Percentiles rank a stretch among this genome's conserved stretches.
These are phyloP conservation scores for Petunia secreta DNA, from an alignment of 257 asterid genomes.

Conservation along the genomic window DNA sequence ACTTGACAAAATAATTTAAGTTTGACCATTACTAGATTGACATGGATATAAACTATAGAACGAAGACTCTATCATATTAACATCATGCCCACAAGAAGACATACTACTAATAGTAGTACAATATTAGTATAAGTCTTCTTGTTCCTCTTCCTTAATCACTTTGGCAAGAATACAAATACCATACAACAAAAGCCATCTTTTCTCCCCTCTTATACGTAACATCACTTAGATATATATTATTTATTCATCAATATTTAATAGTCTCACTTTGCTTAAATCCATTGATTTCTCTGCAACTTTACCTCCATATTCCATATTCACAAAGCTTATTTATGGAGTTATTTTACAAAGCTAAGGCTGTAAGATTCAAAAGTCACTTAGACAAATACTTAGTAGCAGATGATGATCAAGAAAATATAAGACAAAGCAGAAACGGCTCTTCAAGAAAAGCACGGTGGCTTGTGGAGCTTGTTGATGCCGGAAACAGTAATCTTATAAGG, in stretches of 20 bases:
- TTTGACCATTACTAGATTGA: background rate
- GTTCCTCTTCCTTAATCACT: constrained; percentile 21
- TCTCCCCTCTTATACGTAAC: background rate
- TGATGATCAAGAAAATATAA: constrained; percentile 64
- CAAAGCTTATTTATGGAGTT: constrained; percentile 53
- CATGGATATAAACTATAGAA: background rate
- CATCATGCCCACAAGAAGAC: too few species aligned
- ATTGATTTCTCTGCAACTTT: background rate
- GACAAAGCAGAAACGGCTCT: constrained; percentile 75
- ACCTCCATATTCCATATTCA: background rate
- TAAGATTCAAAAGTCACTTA: constrained; percentile 66
- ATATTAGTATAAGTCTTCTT: background rate
- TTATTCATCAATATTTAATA: background rate
- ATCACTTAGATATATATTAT: background rate
- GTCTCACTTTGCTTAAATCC: constrained; percentile 20
- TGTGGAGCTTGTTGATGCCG: constrained; percentile 66
- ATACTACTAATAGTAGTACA: background rate
- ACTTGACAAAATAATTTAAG: background rate
- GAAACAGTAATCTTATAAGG: constrained; percentile 51
- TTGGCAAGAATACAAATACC: constrained; percentile 27
- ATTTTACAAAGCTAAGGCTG: constrained; percentile 64
- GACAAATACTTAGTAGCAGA: constrained; percentile 80
- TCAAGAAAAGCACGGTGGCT: constrained; percentile 72
- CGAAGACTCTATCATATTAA: background rate
- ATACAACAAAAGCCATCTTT: constrained; percentile 34